Conservation (phyloP, 2,329 filamentous ascomycete species). For the Sclerotinia borealis region DNA sequence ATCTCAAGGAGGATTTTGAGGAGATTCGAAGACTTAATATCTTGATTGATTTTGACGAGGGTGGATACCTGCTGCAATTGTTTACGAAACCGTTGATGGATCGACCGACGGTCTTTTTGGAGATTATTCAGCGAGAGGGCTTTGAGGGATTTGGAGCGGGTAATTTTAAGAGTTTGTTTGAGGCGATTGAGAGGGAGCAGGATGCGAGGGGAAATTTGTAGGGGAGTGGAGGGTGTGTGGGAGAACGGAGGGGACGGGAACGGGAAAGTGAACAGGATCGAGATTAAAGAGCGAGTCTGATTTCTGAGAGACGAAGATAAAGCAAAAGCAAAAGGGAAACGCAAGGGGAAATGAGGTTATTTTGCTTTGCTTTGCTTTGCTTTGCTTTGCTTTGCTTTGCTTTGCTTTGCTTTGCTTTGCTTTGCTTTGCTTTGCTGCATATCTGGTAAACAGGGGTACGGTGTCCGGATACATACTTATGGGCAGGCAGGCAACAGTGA, state of each 20-base stretch:
- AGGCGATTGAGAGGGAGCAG: conserved; percentile 93
- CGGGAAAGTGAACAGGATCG: too few species aligned
- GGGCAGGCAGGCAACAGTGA: too few species aligned
- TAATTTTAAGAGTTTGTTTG: conserved; percentile 92
- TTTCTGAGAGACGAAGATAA: too few species aligned
- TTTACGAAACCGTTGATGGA: conserved; percentile 90
- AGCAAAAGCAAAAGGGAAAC: too few species aligned
- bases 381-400: too few species aligned
- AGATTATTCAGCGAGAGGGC: conserved; percentile 89
- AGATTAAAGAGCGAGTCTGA: too few species aligned
- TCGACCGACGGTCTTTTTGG: conserved; percentile 88
- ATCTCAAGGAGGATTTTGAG: conserved; percentile 73
- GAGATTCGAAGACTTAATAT: conserved; percentile 74
- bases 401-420: too few species aligned
- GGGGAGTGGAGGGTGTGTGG: conserved; percentile 10
- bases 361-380: too few species aligned
- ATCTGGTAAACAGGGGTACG: too few species aligned
- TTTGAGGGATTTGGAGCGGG: conserved; percentile 92
- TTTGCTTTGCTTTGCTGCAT: too few species aligned
- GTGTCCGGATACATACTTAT: too few species aligned
- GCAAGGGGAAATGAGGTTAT: too few species aligned
- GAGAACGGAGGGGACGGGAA: not conserved
- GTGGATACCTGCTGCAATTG: conserved; percentile 71
- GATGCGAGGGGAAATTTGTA: conserved; percentile 76
- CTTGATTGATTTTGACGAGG: conserved; percentile 91